Evolutionary conservation across 2,329 filamentous ascomycete genomes (phyloP).

Genomic region (Colletotrichum lindemuthianum): DNA sequence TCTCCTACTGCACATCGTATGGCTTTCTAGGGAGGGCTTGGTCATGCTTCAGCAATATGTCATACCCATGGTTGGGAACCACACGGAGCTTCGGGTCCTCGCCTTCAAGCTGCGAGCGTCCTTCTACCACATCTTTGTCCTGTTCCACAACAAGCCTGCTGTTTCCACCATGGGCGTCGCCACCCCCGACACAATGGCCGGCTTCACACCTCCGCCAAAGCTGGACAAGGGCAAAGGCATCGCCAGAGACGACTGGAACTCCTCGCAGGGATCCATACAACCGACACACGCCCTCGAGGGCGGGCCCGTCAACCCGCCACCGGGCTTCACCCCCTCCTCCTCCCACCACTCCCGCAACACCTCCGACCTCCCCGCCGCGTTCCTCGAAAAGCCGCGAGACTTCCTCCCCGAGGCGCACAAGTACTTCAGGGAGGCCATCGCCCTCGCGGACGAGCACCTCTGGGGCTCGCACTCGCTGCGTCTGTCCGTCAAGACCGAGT

Average conservation of each 20-base stretch:
- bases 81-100: conserved; percentile 86
- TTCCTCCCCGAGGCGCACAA: conserved; percentile 85
- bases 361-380: conserved; percentile 55
- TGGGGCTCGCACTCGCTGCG: conserved; percentile 91
- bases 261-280: conserved; percentile 57
- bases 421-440: conserved; percentile 82
- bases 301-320: conserved; percentile 66
- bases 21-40: conserved; percentile 92
- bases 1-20: conserved; percentile 89
- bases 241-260: conserved; percentile 54
- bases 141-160: conserved; percentile 91
- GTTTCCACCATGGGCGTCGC: conserved; percentile 71
- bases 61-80: conserved; percentile 82
- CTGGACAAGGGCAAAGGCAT: conserved; percentile 61
- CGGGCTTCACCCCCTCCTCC: conserved; percentile 57
- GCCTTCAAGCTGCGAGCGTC: conserved; percentile 92
- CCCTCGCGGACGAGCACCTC: conserved; percentile 78
- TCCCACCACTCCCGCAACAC: conserved; percentile 35
- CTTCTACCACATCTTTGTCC: conserved; percentile 95
- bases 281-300: conserved; percentile 64
- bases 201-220: conserved; percentile 46
- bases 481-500: conserved; percentile 90
- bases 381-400: conserved; percentile 81
- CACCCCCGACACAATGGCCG: conserved; percentile 56
- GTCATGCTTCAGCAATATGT: conserved; percentile 89